Conservation (phyloP, 2,329 filamentous ascomycete genomes). For the Cladosporium sphaerospermum region DNA sequence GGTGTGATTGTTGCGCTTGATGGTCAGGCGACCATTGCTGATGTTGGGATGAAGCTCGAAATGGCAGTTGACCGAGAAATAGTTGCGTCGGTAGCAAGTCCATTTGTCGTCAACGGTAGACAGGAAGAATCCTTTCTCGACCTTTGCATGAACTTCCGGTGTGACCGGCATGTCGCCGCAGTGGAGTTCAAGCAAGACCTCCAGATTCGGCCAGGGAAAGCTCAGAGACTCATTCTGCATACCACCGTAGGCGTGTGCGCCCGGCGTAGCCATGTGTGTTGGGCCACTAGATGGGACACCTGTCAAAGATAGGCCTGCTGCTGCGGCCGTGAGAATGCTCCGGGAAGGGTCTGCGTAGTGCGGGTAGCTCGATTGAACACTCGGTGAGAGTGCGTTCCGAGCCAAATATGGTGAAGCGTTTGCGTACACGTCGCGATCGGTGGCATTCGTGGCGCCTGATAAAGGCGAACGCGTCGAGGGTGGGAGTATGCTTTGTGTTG, state of each 20-base stretch:
- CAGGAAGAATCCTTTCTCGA: constrained; percentile 85
- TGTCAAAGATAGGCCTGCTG: constrained; percentile 20
- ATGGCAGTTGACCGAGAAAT: constrained; percentile 79
- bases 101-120: constrained; percentile 63
- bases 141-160: constrained; percentile 68
- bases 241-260: constrained; percentile 20
- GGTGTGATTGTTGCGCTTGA: constrained; percentile 42
- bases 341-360: constrained; percentile 29
- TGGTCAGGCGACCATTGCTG: constrained; percentile 51
- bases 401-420: constrained; percentile 21
- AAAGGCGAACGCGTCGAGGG: constrained; percentile 24
- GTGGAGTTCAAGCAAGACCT: constrained; percentile 54
- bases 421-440: constrained; percentile 24
- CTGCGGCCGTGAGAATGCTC: constrained; percentile 19
- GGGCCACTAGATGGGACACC: constrained; percentile 2
- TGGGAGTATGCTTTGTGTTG: constrained; percentile 24
- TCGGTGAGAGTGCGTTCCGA: constrained; percentile 24
- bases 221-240: constrained; percentile 27
- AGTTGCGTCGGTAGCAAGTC: constrained; percentile 90
- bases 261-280: constrained; percentile 25
- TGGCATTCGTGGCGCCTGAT: constrained; percentile 22
- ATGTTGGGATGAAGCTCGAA: constrained; percentile 63
- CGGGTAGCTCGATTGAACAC: constrained; percentile 22
- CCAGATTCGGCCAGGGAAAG: constrained; percentile 42
- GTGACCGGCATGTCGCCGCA: constrained; percentile 57